phyloP scores from a whole-genome alignment of 2,329 filamentous ascomycete genomes.

The Gaeumannomyces tritici region DNA sequence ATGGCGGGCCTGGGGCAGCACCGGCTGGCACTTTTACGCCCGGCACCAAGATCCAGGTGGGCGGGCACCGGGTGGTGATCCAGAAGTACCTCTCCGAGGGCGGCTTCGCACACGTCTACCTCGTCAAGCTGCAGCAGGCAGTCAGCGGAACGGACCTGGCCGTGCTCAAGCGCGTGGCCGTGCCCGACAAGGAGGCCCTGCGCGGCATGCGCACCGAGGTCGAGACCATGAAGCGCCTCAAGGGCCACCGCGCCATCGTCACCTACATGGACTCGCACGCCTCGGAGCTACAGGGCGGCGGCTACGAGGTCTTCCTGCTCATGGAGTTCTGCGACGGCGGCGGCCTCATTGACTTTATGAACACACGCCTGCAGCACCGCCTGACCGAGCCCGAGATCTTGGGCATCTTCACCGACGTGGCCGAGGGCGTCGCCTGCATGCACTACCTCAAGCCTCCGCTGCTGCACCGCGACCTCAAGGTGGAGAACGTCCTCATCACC shows the following conservation, averaged over 20 bases:
- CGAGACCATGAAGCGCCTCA: slow-evolving; percentile 99
- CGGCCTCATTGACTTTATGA: slow-evolving; percentile 98
- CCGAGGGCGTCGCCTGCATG: slow-evolving; percentile 96
- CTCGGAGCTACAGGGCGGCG: slow-evolving; percentile 82
- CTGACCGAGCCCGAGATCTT: slow-evolving; percentile 96
- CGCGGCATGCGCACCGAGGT: slow-evolving; percentile 97
- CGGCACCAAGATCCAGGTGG: slow-evolving; percentile 94
- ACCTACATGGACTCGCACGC: slow-evolving; percentile 98
- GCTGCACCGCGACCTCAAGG: slow-evolving; percentile 89
- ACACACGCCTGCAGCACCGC: slow-evolving; percentile 90
- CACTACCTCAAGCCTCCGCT: slow-evolving; percentile 94
- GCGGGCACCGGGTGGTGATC: slow-evolving; percentile 83
- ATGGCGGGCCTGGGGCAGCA: slow-evolving; percentile 28
- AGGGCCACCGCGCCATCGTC: slow-evolving; percentile 92
- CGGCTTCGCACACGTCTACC: slow-evolving; percentile 96
- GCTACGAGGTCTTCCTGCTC: slow-evolving; percentile 94
- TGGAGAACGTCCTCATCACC: slow-evolving; percentile 93
- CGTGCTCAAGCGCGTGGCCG: slow-evolving; percentile 89
- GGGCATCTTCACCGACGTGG: slow-evolving; percentile 91
- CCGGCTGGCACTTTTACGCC: slow-evolving; percentile 84
- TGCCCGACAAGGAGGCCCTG: slow-evolving; percentile 89
- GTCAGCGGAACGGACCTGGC: slow-evolving; percentile 71
- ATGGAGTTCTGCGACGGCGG: slow-evolving; percentile 98
- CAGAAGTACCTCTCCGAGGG: slow-evolving; percentile 97
- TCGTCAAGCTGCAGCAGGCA: slow-evolving; percentile 74